phyloP scores from a whole-genome alignment of 768 basidiomycete genomes.

The Xerocomellus dryophilus region DNA sequence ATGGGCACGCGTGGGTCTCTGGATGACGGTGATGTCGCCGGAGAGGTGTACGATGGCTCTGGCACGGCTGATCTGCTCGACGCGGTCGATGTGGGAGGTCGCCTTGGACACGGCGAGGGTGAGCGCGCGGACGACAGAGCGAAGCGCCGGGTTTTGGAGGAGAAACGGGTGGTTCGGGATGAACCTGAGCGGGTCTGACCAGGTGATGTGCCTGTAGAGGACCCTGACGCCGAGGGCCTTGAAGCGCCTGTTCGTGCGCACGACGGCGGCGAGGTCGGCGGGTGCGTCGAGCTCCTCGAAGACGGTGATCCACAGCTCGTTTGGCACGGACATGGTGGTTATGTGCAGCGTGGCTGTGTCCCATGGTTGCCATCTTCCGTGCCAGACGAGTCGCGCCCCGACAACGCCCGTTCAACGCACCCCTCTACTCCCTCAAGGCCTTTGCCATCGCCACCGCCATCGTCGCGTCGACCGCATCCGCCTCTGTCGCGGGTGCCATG shows the following conservation, averaged over 20 bases:
- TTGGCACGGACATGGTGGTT: constrained; percentile 28
- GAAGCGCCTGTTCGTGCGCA: constrained; percentile 32
- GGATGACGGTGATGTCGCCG: constrained; percentile 15
- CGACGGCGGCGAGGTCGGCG: constrained; percentile 32
- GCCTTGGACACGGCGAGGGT: constrained; percentile 28
- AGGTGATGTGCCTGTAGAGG: constrained; percentile 35
- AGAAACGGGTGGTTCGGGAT: constrained; percentile 22
- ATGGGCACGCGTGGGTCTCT: constrained; percentile 19
- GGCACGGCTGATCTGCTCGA: constrained; percentile 30
- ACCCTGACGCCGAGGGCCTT: constrained; percentile 27
- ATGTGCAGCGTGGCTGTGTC: neutral
- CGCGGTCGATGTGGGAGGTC: constrained; percentile 15
- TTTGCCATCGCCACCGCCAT: constrained; percentile 62
- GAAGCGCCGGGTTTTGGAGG: constrained; percentile 2
- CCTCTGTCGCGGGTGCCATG: constrained; percentile 48
- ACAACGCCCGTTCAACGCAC: no score
- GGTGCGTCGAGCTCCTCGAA: constrained; percentile 35
- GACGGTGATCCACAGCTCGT: constrained; percentile 39
- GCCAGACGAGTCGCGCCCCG: no score
- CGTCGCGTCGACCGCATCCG: constrained; percentile 47
- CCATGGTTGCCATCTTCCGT: neutral
- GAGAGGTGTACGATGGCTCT: constrained; percentile 21
- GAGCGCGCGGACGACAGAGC: constrained; percentile 20
- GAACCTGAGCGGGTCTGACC: constrained; percentile 31
- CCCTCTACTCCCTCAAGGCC: constrained; percentile 57